These are phyloP conservation scores for Claviceps sp. DNA, from an alignment of 2,329 filamentous ascomycete species.

Conservation along the genomic window DNA sequence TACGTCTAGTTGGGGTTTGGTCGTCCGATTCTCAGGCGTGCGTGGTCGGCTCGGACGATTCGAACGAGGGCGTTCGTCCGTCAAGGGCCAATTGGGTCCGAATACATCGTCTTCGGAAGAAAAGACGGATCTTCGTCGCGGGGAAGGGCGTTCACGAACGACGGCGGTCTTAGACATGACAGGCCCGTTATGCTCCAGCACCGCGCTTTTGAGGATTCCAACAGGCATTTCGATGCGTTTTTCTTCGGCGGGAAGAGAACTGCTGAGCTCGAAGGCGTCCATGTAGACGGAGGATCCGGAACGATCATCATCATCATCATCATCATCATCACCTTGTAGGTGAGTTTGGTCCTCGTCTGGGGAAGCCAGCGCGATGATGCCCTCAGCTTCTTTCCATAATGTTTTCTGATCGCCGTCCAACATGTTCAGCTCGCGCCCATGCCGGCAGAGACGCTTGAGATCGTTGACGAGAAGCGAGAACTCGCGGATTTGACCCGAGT, in stretches of 20 bases:
- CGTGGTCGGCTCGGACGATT: constrained; percentile 28
- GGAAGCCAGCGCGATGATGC: constrained; percentile 73
- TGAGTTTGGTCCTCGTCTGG: constrained; percentile 43
- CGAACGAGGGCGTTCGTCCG: constrained; percentile 23
- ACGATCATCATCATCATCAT: constrained; percentile 21
- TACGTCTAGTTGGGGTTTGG: constrained; percentile 21
- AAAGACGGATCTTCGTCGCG: constrained; percentile 47
- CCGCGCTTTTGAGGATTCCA: constrained; percentile 26
- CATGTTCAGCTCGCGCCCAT: constrained; percentile 55
- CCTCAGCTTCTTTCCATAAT: constrained; percentile 71
- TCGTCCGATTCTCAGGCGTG: constrained; percentile 24
- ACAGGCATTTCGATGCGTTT: constrained; percentile 26
- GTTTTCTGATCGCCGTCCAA: constrained; percentile 42
- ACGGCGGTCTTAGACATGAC: constrained; percentile 37
- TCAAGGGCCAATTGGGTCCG: constrained; percentile 34
- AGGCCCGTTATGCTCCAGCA: constrained; percentile 27
- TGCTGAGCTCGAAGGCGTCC: constrained; percentile 28
- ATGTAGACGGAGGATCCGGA: constrained; percentile 26
- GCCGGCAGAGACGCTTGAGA: constrained; percentile 60
- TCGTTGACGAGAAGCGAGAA: constrained; percentile 72
- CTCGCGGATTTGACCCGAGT: constrained; percentile 73
- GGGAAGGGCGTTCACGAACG: constrained; percentile 37
- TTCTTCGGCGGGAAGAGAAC: constrained; percentile 28
- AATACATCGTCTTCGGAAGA: constrained; percentile 55
- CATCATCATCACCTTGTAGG: not conserved